These are phyloP conservation scores for Colletotrichum sp. DNA, from an alignment of 2,329 filamentous ascomycete species.

Conservation along the genomic window DNA sequence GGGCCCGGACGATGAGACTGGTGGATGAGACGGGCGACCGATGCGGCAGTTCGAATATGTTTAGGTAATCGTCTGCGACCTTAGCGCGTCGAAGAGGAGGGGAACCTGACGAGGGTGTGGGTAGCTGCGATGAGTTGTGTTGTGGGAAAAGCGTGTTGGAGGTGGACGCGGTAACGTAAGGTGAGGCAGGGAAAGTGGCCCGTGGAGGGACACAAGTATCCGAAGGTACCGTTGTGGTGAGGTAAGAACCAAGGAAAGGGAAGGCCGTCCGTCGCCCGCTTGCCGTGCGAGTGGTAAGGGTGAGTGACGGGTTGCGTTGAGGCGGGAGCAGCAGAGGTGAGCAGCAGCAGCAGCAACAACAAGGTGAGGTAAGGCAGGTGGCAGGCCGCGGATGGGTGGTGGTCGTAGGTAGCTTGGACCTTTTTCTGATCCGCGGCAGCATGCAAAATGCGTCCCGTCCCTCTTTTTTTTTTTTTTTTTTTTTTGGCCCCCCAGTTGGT, in stretches of 20 bases:
- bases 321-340: neutral
- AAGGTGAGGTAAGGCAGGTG: neutral
- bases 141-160: neutral
- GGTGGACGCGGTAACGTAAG: slow-evolving; percentile 16
- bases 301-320: neutral
- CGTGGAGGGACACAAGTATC: neutral
- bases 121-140: neutral
- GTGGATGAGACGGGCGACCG: slow-evolving; percentile 16
- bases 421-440: slow-evolving; percentile 10
- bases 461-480: neutral
- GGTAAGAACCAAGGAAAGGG: slow-evolving; percentile 2
- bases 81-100: slow-evolving; percentile 21
- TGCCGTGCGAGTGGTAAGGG: neutral
- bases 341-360: neutral
- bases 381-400: neutral
- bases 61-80: slow-evolving; percentile 21
- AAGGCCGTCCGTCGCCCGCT: neutral
- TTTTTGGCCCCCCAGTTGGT: no score
- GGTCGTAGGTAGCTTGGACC: slow-evolving; percentile 13
- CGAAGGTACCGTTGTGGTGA: neutral
- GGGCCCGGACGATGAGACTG: slow-evolving; percentile 19
- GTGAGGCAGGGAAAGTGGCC: slow-evolving; percentile 2
- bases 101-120: slow-evolving; percentile 20
- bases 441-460: neutral
- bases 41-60: slow-evolving; percentile 20